Percentiles rank a stretch among this genome's conserved stretches.
Conservation (phyloP, 495 filamentous ascomycete species). For the Talaromyces ruber region DNA sequence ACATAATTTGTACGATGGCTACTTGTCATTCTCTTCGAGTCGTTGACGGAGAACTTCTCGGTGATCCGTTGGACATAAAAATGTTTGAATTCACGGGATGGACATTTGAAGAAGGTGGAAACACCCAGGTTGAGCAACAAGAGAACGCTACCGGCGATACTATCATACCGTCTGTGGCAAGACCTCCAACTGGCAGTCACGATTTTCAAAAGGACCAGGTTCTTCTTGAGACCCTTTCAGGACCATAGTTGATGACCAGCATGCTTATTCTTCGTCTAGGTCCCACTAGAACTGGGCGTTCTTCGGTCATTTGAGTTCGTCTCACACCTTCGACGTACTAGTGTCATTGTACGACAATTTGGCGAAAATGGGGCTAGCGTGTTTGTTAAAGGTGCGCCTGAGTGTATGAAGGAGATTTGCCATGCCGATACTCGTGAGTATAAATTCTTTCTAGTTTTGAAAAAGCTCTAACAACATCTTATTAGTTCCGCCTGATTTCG, state of each 20-base stretch:
- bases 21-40: conserved; percentile 89
- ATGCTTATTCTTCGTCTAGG: conserved; percentile 27
- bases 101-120: conserved; percentile 78
- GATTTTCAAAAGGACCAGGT: conserved; percentile 46
- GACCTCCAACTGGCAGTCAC: conserved; percentile 54
- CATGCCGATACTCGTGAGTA: conserved; percentile 64
- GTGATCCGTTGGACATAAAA: conserved; percentile 92
- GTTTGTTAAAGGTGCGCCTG: conserved; percentile 95
- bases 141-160: conserved; percentile 55
- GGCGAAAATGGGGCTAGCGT: conserved; percentile 69
- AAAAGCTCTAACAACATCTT: not conserved
- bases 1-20: conserved; percentile 86
- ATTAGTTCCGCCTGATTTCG: conserved; percentile 80
- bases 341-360: conserved; percentile 83
- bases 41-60: conserved; percentile 80
- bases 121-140: conserved; percentile 29
- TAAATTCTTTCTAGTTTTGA: not conserved
- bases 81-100: conserved; percentile 99
- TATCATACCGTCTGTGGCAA: conserved; percentile 72
- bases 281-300: conserved; percentile 69
- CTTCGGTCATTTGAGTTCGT: conserved; percentile 90
- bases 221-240: not conserved
- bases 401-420: conserved; percentile 93
- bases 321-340: conserved; percentile 88
- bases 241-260: not conserved